Base-by-base conservation (phyloP, 2,329 filamentous ascomycete genomes). In the Fusarium sambucinum region DNA sequence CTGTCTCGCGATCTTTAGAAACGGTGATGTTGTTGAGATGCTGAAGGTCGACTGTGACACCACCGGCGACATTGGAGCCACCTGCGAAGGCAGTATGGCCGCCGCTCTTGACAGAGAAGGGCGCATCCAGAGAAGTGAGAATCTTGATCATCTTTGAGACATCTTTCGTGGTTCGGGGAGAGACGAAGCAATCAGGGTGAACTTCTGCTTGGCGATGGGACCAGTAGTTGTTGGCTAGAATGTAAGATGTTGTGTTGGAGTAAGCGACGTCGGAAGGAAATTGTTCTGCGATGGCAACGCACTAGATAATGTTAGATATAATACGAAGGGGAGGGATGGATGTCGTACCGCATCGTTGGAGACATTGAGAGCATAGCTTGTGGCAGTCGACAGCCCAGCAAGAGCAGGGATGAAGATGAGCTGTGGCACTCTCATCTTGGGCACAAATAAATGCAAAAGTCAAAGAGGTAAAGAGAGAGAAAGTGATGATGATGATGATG, bases 61-160 rank as follows among this genome's bases (percentile, higher is more conserved):
- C 79, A 16, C 68, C 68, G 7, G 75, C 68, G 57, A 79, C 78
- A 68, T 79, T 87, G 9, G 82, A 81, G 3, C 78, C 77, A 6
- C 79, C 80, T 0, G 79, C 74, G 60, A 83, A 84, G 4, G 81
- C 77, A 3, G 80, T 81, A 74, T 87, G 85, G 1, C 86, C 85
- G n/a, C 85, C 85, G 44, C 80, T 78, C 37, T 83, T 83, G 60
- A 85, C 79, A 4, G 85, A 80, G 73, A 88, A 88, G 1, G 52
- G 29, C 8, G 45, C 33, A 4, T 57, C 35, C 0, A 32, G 35
- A 10, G 17, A 33, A 6, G 58, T 48, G 5, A 64, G 51, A 11
- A 47, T 29, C 21, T 52, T 52, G 6, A 64, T 52, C 10, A 46
- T n/a, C 7, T 19, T 27, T 0, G 61, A 64, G 1, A 64, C 61